Evolutionary conservation across 495 filamentous ascomycete species (phyloP), one percentile per base, ranked within the genome.

Genomic region (Rhypophila decipiens): DNA sequence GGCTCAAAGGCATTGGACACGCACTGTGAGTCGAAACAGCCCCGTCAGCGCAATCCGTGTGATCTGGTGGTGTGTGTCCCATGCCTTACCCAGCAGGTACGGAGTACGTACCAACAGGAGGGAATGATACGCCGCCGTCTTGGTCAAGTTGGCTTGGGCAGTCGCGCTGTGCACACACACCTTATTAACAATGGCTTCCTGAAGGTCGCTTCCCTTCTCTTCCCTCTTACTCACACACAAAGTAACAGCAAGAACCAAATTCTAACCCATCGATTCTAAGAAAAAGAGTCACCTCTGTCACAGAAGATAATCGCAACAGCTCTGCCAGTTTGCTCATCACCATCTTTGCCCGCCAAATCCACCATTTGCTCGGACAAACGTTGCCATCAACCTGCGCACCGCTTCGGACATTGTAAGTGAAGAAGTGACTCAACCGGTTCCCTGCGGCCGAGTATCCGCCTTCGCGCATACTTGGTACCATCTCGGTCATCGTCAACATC

Each of bases 281-380:
- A 60, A 60, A 55, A 69, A 73, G 72, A 74, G 66, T 69, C 61
- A 62, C 67, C 68, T 66, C 64, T 69, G 72, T 76, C 71, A 72
- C 72, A 71, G 72, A 70, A 63, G 70, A 71, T 67, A 63, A 64
- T 74, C 72, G 71, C 68, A 65, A 57, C 68, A 75, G 71, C 70
- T 55, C 60, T 64, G 70, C 70, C 68, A 65, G 53, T 51, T 58
- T 61, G 59, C 60, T 64, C 43, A 45, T 50, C 43, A 27, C 42
- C 55, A 13, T 54, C 59, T 64, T 70, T 65, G 60, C 37, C 52
- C 58, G 57, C 51, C 53, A 53, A 58, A 57, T 50, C 40, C 50
- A n/a, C 57, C 58, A 55, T 55, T 68, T 59, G 52, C 60, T 67
- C 57, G 66, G 65, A 50, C 60, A 65, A 57, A 58, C 56, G 56